Evolutionary conservation across 306 rosid species (phyloP), one percentile per base, ranked within the genome.

Genomic region (Sechiopsis laciniata): DNA sequence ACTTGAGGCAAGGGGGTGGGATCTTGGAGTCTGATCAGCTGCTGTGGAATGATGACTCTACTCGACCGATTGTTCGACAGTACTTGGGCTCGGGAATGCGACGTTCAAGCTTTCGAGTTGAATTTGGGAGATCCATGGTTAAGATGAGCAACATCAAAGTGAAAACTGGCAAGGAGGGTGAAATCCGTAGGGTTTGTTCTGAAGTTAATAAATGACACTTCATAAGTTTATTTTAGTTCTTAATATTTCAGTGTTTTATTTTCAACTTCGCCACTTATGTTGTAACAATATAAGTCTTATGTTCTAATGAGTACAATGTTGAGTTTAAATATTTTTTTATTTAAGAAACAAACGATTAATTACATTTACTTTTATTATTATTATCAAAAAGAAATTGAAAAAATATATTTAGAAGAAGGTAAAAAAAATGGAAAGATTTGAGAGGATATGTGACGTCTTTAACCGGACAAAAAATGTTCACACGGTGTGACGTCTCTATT

Each of bases 91-190:
- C n/a, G 2, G 26, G 15, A 16, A 5, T 0, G 14, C 16, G 67
- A 1, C 14, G 50, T 32, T 71, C 56, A 0, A 53, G 3, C 75
- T 71, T 71, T 2, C n/a, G 3, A 35, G 46, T 53, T n/a, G 75
- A 53, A 29, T 71, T 71, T 24, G 75, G 61, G 2, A 71, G 20
- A 71, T 71, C 75, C 11, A 71, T 71, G 75, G 51, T 71, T 8
- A 71, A 71, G 42, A 71, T 71, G 75, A 53, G 75, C 57, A 71
- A 71, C 16, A 29, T 29, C 2, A 16, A 17, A 9, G 75, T 71
- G 11, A 71, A 71, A 71, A 22, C 75, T 29, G 75, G 75, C 8
- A 9, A 12, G 4, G 2, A 29, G 14, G 75, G 75, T 26, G 75
- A 71, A 53, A 71, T 71, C 1, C 21, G 75, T 1, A 71, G n/a